Evolutionary conservation across 306 rosid genomes (phyloP), one percentile per base, ranked within the genome.

Genomic region (Cucumis melo): DNA sequence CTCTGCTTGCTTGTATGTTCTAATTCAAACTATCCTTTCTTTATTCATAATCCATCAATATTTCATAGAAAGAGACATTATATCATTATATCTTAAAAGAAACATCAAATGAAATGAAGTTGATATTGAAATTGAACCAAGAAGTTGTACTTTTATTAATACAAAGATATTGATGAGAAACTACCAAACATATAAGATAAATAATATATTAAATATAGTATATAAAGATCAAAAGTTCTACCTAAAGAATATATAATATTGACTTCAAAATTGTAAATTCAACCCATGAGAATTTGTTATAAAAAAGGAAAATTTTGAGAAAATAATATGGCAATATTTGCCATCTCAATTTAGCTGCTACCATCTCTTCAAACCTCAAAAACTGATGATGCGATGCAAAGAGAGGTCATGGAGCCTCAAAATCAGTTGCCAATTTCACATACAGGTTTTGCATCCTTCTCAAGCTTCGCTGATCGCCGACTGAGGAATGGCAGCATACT

Each of bases 391-490:
- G 76, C 38, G 13, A 20, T 16, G 12, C 34, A 23, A 15, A 5
- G 27, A 32, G 12, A 20, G 38, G 65, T 24, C 46, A 20, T 41
- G 66, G 58, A 12, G 39, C 27, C 20, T 4, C 16, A 46, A 12
- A 4, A 46, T 46, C 53, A 46, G 16, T 5, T 12, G 5, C 17
- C 6, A 21, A 58, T 13, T 57, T 38, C 64, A 54, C 8, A 3
- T 55, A 39, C 51, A 54, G 51, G 34, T 57, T 55, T 34, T 38
- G 20, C 17, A n/a, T 68, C 46, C 32, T 76, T 75, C 27, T 75
- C 50, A 46, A 63, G 80, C 82, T 84, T 89, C 91, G 48, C 83
- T 92, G 48, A 76, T 82, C 11, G 88, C 81, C 32, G 88, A 83
- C 38, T 77, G 90, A 36, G 82, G 50, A 46, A 82, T 78, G 38